Base-by-base conservation (phyloP, 1,139 yeast species). In the Yamadazyma dushanensis region DNA sequence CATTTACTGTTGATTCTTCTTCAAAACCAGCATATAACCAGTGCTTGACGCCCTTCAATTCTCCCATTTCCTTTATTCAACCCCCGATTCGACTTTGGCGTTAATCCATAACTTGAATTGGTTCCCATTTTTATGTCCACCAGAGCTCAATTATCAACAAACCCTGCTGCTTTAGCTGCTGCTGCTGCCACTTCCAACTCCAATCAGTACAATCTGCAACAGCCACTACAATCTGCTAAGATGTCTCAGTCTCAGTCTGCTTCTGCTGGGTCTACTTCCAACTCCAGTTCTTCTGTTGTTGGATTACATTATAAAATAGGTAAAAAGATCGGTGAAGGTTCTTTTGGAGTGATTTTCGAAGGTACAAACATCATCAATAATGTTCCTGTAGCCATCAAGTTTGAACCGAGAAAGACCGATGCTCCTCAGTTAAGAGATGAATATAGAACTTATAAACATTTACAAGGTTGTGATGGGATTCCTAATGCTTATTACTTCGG, bases 391-490 rank as follows among this genome's bases (percentile, higher is more conserved):
- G 94, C 89, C 24, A 83, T 84, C 53, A 77, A 77, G 53, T 77
- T 76, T 51, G 97, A 92, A 63, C 96, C 96, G 18, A 75, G 97
- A 50, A 87, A 89, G 55, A 80, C 94, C n/a, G 97, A 92, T 53
- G 96, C 97, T 5, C 98, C 98, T 6, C 98, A 92, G 62, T 75
- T 92, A 44, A 78, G 96, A 53, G 97, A 92, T 56, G 98, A 92
- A 60, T 92, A 88, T 62, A 73, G 96, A 53, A 89, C 97, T 27
- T 92, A 92, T 63, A 85, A 87, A 57, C 84, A 85, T 39, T 74
- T 92, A 43, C 87, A 82, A 44, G 95, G 94, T 34, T 63, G 70
- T 36, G 76, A 70, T 37, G 97, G 97, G 25, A 86, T 92, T 41
- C 98, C 98, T 29, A 85, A 82, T 55, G 97, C 95, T 25, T 90